Conservation (phyloP, 2,329 filamentous ascomycete genomes). For the Diaporthe capsici region DNA sequence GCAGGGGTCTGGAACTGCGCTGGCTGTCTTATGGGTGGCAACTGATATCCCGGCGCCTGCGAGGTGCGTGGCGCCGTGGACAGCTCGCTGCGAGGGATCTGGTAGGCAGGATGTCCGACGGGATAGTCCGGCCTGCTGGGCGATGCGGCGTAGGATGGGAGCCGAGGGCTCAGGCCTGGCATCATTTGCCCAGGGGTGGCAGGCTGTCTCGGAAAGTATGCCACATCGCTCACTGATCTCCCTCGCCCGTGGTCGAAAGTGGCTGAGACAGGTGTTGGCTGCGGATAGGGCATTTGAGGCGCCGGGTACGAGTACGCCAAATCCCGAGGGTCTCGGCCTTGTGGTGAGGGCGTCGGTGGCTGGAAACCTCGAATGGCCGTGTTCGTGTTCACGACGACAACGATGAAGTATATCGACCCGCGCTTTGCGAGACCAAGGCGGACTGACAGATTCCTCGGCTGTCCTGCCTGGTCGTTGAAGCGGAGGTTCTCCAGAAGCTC, state of each 20-base stretch:
- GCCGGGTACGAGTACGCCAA: constrained; percentile 58
- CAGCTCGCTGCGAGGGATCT: constrained; percentile 68
- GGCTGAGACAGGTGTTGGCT: constrained; percentile 61
- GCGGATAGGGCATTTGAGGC: constrained; percentile 55
- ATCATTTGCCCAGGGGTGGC: constrained; percentile 51
- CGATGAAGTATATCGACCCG: constrained; percentile 74
- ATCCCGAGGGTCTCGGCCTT: constrained; percentile 59
- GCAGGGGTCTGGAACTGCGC: constrained; percentile 49
- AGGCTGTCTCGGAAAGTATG: constrained; percentile 46
- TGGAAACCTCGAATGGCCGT: constrained; percentile 54
- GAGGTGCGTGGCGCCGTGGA: constrained; percentile 51
- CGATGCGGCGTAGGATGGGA: constrained; percentile 62
- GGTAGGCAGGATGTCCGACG: constrained; percentile 61
- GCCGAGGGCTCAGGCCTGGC: constrained; percentile 57
- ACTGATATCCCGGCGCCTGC: constrained; percentile 56
- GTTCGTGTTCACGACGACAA: constrained; percentile 60
- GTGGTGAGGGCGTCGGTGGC: constrained; percentile 62
- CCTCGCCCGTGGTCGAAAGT: constrained; percentile 62
- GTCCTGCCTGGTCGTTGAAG: constrained; percentile 67
- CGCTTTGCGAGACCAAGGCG: constrained; percentile 71
- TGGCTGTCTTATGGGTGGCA: constrained; percentile 63
- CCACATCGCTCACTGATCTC: constrained; percentile 52
- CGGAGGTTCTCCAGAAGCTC: constrained; percentile 69
- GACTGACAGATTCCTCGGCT: constrained; percentile 63
- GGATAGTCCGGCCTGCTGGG: constrained; percentile 61